phyloP scores from a whole-genome alignment of 495 filamentous ascomycete genomes.

The Hypoxylon perforatum region DNA sequence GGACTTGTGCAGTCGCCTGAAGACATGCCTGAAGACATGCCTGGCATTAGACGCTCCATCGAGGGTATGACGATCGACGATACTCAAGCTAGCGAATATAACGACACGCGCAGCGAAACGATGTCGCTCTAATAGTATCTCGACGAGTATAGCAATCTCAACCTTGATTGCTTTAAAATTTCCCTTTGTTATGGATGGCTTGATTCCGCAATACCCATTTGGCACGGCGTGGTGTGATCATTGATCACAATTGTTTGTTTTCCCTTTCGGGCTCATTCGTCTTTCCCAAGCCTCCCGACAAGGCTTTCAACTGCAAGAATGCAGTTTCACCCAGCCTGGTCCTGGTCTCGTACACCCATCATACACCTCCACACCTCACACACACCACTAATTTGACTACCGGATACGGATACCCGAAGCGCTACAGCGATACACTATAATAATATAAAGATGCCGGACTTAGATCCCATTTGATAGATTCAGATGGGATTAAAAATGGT shows the following conservation, averaged over 20 bases:
- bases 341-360: too few species aligned
- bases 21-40: not conserved
- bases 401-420: constrained; percentile 3
- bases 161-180: constrained; percentile 14
- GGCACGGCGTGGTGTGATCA: constrained; percentile 37
- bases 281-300: constrained; percentile 18
- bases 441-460: constrained; percentile 30
- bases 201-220: constrained; percentile 30
- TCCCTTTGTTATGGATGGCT: constrained; percentile 35
- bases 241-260: constrained; percentile 36
- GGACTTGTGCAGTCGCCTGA: too few species aligned
- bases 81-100: too few species aligned
- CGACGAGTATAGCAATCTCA: too few species aligned
- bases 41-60: not conserved
- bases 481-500: constrained; percentile 3
- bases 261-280: constrained; percentile 21
- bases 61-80: not conserved
- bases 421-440: constrained; percentile 18
- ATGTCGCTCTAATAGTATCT: too few species aligned
- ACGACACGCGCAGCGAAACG: too few species aligned
- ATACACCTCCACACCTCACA: too few species aligned
- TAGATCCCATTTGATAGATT: constrained; percentile 29
- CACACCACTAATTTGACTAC: not conserved
- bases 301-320: constrained; percentile 20
- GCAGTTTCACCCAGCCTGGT: constrained; percentile 20